Evolutionary conservation across 2,329 filamentous ascomycete genomes (phyloP).

Genomic region (Xylaria sp.): DNA sequence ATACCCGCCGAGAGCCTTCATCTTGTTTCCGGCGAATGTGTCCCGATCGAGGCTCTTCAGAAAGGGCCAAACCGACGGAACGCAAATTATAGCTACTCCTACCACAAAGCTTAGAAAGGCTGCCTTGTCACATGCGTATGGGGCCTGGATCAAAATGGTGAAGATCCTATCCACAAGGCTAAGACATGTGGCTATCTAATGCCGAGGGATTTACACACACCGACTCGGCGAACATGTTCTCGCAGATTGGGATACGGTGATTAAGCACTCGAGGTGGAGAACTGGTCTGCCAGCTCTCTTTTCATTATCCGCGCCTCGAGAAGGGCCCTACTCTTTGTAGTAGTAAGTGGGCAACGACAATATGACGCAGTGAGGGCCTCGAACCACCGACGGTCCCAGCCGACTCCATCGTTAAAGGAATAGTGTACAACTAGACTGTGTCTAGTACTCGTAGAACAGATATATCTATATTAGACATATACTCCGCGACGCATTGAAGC

Average conservation of each 20-base stretch:
- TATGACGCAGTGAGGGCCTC: slow-evolving; percentile 19
- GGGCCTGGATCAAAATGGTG: not conserved
- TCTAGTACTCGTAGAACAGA: not conserved
- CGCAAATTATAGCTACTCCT: too few species aligned
- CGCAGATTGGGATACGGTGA: slow-evolving; percentile 2
- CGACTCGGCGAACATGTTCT: not conserved
- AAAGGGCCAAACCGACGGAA: not conserved
- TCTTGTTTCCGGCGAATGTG: not conserved
- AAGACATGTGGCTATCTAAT: not conserved
- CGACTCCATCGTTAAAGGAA: slow-evolving; percentile 3
- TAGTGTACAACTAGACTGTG: slow-evolving; percentile 10
- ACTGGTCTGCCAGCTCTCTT: slow-evolving; percentile 10
- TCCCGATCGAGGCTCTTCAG: not conserved
- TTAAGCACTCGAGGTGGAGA: slow-evolving; percentile 19
- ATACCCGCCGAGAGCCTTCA: not conserved
- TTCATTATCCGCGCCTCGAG: slow-evolving; percentile 4
- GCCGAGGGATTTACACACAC: not conserved
- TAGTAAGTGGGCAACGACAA: slow-evolving; percentile 33
- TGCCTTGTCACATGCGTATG: not conserved
- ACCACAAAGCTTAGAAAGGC: not conserved
- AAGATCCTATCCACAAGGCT: not conserved
- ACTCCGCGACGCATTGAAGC: not conserved
- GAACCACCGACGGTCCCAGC: slow-evolving; percentile 11
- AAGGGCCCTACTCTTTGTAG: slow-evolving; percentile 26
- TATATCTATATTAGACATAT: not conserved